These are phyloP conservation scores for Wickerhamiella spandovensis DNA, from an alignment of 805 yeast species.

Conservation along the genomic window DNA sequence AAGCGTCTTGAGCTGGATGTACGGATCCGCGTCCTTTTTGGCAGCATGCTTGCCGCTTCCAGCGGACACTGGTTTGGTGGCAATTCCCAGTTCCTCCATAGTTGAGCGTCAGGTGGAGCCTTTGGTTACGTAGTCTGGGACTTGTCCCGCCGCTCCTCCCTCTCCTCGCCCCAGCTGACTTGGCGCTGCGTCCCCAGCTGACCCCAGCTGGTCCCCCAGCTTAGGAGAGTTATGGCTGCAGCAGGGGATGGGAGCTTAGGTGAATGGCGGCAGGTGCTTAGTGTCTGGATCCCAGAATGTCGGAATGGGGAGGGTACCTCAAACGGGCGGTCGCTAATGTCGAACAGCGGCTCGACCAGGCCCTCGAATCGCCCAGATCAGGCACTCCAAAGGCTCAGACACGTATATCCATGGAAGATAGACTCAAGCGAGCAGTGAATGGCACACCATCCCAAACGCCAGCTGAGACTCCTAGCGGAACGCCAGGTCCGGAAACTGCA, in stretches of 20 bases:
- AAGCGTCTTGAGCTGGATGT: slow-evolving; percentile 70
- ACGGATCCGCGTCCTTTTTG: slow-evolving; percentile 43
- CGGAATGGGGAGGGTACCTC: slow-evolving; percentile 23
- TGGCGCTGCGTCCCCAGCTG: too few species aligned
- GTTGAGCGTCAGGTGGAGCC: neutral
- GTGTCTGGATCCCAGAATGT: neutral
- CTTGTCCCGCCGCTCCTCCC: neutral
- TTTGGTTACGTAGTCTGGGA: neutral
- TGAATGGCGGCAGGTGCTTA: too few species aligned
- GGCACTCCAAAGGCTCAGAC: neutral
- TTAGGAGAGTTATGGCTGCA: too few species aligned
- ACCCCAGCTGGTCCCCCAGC: neutral
- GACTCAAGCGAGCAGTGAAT: slow-evolving; percentile 69
- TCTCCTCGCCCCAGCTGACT: too few species aligned
- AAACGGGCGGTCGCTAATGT: slow-evolving; percentile 31
- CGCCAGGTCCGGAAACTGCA: slow-evolving; percentile 15
- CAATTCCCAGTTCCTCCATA: neutral
- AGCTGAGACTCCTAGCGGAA: neutral
- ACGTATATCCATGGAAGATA: slow-evolving; percentile 66
- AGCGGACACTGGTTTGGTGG: neutral
- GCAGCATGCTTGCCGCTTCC: neutral
- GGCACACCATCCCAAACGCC: slow-evolving; percentile 11
- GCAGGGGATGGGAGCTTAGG: too few species aligned
- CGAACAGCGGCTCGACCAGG: slow-evolving; percentile 29
- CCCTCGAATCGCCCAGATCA: slow-evolving; percentile 13